These are phyloP conservation scores for Aegilops umbellulata DNA, from an alignment of 176 grass and related monocot species.

Conservation along the genomic window DNA sequence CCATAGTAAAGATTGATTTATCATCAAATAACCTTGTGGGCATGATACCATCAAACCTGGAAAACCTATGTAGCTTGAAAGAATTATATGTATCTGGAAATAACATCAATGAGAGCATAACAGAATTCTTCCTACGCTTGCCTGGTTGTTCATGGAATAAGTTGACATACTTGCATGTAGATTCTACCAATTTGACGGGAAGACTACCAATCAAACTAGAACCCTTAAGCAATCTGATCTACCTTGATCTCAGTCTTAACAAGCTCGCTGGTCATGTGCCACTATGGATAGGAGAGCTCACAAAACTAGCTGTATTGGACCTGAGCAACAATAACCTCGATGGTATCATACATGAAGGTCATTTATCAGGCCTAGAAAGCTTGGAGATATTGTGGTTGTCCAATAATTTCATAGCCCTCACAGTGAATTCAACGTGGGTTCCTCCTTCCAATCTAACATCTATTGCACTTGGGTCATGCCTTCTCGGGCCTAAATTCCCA, in stretches of 20 bases:
- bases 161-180: fast-evolving
- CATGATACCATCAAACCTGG: too few species aligned
- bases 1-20: too few species aligned
- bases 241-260: too few species aligned
- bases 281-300: not conserved
- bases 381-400: fast-evolving
- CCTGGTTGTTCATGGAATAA: too few species aligned
- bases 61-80: too few species aligned
- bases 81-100: fast-evolving
- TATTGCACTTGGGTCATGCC: not conserved
- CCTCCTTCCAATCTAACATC: not conserved
- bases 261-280: not conserved
- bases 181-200: not conserved
- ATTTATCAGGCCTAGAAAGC: not conserved
- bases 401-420: not conserved
- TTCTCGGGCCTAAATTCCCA: conserved; percentile 10
- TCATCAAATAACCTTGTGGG: too few species aligned
- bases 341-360: not conserved
- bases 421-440: not conserved
- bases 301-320: not conserved
- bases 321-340: not conserved
- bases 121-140: too few species aligned
- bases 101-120: too few species aligned
- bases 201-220: not conserved
- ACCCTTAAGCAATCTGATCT: not conserved